phyloP scores from a whole-genome alignment of 805 yeast species.

The Ogataea philodendri region DNA sequence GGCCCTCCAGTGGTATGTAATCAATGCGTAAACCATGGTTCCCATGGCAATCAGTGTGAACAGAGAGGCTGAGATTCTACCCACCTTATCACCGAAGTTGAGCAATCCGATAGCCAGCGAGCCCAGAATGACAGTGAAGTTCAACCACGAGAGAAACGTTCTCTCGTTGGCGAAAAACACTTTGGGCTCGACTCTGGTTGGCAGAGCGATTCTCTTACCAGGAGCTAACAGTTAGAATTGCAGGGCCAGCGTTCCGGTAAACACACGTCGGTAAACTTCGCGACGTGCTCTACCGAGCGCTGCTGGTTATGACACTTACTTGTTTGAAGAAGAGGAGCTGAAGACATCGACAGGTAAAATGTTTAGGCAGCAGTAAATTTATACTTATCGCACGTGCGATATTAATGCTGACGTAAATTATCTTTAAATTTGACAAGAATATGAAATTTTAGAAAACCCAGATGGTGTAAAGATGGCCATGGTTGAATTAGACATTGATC shows the following conservation, averaged over 20 bases:
- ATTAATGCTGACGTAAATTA: conserved; percentile 1
- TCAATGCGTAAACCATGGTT: conserved; percentile 92
- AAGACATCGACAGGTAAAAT: conserved; percentile 48
- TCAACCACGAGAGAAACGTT: conserved; percentile 96
- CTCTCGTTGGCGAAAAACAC: conserved; percentile 99
- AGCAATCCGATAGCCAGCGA: conserved; percentile 94
- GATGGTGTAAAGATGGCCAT: conserved; percentile 11
- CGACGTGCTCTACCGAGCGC: too few relatives aligned
- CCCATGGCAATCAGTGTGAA: conserved; percentile 97
- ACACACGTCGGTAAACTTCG: too few relatives aligned
- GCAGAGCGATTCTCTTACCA: conserved; percentile 92
- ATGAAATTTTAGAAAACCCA: not conserved
- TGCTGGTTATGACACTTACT: conserved; percentile 39
- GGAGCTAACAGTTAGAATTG: conserved; percentile 24
- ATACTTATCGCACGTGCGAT: conserved; percentile 15
- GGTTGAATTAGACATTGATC: conserved; percentile 5
- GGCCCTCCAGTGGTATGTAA: conserved; percentile 99
- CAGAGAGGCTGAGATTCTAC: conserved; percentile 88
- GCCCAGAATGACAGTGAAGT: conserved; percentile 97
- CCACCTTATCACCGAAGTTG: conserved; percentile 93
- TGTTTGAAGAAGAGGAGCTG: conserved; percentile 70
- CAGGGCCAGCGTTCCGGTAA: too few relatives aligned
- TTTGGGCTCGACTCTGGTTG: conserved; percentile 98
- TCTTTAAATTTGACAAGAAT: not conserved
- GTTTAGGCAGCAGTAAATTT: conserved; percentile 10